Conservation (phyloP, 225 moss, liverwort and hornwort species). For the Pseudoscleropodium purum region DNA sequence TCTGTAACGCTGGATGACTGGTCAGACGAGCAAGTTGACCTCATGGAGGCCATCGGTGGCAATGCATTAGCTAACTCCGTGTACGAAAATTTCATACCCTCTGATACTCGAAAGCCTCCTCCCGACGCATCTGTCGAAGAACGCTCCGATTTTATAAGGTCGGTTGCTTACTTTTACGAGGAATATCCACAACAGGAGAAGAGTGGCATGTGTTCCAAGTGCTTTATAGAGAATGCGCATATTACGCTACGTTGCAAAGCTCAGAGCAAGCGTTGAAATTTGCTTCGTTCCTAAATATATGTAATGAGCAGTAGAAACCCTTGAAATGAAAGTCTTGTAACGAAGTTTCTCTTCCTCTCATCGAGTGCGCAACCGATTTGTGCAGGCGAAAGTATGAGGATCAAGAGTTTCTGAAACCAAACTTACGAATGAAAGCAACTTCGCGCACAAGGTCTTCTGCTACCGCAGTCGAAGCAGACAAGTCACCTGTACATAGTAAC, state of each 20-base stretch:
- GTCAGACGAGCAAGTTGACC: slow-evolving; percentile 80
- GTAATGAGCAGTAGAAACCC: not conserved
- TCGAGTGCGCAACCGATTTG: not conserved
- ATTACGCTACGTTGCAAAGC: not conserved
- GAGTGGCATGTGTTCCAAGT: not conserved
- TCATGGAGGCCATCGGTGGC: slow-evolving; percentile 82
- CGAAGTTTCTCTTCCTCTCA: not conserved
- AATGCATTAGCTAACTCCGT: slow-evolving; percentile 83
- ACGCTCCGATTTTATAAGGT: slow-evolving; percentile 84
- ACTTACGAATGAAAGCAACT: slow-evolving; percentile 40
- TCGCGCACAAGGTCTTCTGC: slow-evolving; percentile 13
- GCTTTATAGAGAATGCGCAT: not conserved
- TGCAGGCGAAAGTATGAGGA: slow-evolving; percentile 95
- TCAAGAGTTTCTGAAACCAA: slow-evolving; percentile 83
- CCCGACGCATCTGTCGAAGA: slow-evolving; percentile 65
- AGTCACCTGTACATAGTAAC: slow-evolving; percentile 3
- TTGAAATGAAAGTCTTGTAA: not conserved
- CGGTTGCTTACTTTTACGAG: not conserved
- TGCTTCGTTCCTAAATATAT: not conserved
- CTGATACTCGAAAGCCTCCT: slow-evolving; percentile 58
- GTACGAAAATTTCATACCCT: slow-evolving; percentile 70
- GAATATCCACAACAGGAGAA: not conserved
- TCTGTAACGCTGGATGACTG: slow-evolving; percentile 89
- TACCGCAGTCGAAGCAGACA: not conserved
- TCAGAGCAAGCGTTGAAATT: not conserved